Base-by-base conservation (phyloP, 1,284 basidiomycete species). In the Austroboletus novae-zelandiae region DNA sequence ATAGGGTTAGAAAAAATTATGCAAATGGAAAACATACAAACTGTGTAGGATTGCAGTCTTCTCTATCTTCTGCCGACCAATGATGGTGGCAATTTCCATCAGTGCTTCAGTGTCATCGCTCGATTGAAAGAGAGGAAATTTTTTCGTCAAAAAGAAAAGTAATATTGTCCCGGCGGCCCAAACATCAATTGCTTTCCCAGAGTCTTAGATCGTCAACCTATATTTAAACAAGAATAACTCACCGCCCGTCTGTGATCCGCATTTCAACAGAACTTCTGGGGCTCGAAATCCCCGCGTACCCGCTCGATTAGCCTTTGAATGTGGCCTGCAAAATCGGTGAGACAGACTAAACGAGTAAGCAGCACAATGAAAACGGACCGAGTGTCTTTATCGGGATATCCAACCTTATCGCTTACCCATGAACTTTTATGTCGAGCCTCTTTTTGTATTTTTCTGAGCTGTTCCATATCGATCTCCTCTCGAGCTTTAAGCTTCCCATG, bases 281-380 rank as follows among this genome's bases (percentile, higher is more conserved):
- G 96, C 95, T 50, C 96, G 85, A 69, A 99, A 99, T 0, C 96
- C 97, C 64, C 96, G 76, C 8, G 96, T 99, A 1, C 96, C 96
- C 0, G 96, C 97, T 48, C 96, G 84, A 65, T 99, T 99, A 6
- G 97, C 95, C 66, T 96, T 95, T 46, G 94, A 91, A 43, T 80
- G 75, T 1, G 94, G 93, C 57, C 90, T 89, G 52, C 25, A 5
- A 43, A 14, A 25, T 45, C n/a, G n/a, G 15, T 55, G 31, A 66
- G 51, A 50, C 10, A 11, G 31, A n/a, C 40, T 39, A 45, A 30
- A 44, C 50, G 46, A 43, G 37, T 31, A 31, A 44, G 32, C 48
- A 25, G n/a, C 11, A 18, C 5, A 31, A 18, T 43, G 50, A 55
- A 50, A 43, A 37, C 65, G 55, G 61, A 82, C 82, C 87, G 72